phyloP scores from a whole-genome alignment of 1,284 basidiomycete species.

The Salmacisia buchloeana region DNA sequence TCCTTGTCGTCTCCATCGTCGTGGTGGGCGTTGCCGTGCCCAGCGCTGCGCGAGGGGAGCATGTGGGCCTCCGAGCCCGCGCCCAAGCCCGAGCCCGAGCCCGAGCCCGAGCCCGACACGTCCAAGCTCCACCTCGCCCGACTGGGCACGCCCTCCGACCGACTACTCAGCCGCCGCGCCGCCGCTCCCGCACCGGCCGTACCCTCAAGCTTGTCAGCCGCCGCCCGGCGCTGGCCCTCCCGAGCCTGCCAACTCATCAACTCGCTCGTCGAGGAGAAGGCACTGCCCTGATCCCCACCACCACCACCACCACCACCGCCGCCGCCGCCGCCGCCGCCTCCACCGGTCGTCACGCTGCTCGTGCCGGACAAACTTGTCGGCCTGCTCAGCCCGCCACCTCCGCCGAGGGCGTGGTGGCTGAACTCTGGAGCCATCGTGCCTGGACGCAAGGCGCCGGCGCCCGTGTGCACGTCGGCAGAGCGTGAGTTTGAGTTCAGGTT shows the following conservation, averaged over 20 bases:
- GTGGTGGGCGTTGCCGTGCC: too few species aligned
- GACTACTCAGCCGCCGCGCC: background rate
- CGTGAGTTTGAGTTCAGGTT: background rate
- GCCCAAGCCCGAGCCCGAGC: too few species aligned
- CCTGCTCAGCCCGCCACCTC: background rate
- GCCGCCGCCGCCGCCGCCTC: too few species aligned
- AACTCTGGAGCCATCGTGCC: too few species aligned
- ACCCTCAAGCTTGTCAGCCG: background rate
- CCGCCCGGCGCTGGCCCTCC: background rate
- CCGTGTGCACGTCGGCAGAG: background rate
- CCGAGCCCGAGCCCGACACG: background rate
- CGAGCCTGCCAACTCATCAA: too few species aligned
- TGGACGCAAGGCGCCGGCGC: too few species aligned
- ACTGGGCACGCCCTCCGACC: background rate
- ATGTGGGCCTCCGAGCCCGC: too few species aligned
- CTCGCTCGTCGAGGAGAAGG: too few species aligned
- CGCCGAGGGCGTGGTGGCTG: background rate
- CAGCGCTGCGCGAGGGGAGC: too few species aligned
- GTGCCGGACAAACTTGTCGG: background rate
- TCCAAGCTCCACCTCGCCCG: background rate
- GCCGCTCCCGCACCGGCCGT: background rate
- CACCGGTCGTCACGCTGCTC: background rate
- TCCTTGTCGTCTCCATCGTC: background rate
- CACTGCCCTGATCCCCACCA: too few species aligned
- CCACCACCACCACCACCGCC: too few species aligned